Percentiles rank a stretch among this genome's conserved stretches.
phyloP scores from a whole-genome alignment of 768 basidiomycete genomes.

The Boletus bicolor region DNA sequence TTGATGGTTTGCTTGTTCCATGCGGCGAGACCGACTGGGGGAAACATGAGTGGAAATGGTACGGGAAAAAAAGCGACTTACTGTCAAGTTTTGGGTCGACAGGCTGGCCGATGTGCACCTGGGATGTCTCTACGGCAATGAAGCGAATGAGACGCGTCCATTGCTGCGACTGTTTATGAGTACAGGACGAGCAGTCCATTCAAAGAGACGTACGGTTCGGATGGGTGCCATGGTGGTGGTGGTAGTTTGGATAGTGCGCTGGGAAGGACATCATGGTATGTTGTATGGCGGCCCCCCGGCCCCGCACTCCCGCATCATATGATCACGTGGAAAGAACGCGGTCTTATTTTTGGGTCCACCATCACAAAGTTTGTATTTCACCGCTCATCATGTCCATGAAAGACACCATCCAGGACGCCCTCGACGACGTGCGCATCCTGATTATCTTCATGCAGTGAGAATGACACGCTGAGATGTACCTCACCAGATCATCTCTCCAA shows the following conservation, averaged over 20 bases:
- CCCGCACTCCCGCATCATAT: slow-evolving; percentile 18
- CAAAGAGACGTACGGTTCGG: slow-evolving; percentile 42
- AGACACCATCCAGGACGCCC: slow-evolving; percentile 51
- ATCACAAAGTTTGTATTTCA: neutral
- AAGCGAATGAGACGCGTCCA: slow-evolving; percentile 85
- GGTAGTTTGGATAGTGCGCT: neutral
- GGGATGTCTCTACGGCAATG: slow-evolving; percentile 68
- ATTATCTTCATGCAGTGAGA: neutral
- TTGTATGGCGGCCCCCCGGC: slow-evolving; percentile 5
- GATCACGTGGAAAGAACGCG: slow-evolving; percentile 33
- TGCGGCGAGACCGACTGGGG: slow-evolving; percentile 57
- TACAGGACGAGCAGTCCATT: neutral
- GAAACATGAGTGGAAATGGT: neutral
- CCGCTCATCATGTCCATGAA: slow-evolving; percentile 34
- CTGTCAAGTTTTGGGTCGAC: slow-evolving; percentile 65
- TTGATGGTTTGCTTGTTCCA: slow-evolving; percentile 53
- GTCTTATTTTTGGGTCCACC: neutral
- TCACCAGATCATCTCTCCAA: slow-evolving; percentile 61
- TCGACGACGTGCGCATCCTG: slow-evolving; percentile 59
- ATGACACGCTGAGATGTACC: slow-evolving; percentile 10
- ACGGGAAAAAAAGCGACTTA: slow-evolving; percentile 21
- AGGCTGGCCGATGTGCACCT: slow-evolving; percentile 77
- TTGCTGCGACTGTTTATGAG: slow-evolving; percentile 17
- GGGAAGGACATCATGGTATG: slow-evolving; percentile 1
- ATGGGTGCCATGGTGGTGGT: slow-evolving; percentile 52